Conservation (phyloP, 306 rosid genomes). For the Cucurbita moschata region DNA sequence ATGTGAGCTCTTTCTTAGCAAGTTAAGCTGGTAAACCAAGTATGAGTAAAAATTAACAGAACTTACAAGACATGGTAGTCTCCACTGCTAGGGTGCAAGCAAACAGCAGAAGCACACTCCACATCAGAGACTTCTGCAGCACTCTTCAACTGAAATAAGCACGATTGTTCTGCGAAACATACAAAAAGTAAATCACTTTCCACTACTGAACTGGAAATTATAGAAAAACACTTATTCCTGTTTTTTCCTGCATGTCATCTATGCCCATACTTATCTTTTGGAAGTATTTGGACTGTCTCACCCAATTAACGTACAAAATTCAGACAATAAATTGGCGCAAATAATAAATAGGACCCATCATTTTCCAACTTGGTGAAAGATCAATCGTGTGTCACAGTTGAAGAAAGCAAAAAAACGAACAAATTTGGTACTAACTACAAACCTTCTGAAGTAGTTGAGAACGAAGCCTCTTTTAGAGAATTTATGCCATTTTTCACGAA, state of each 20-base stretch:
- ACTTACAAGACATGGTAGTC: constrained; percentile 88
- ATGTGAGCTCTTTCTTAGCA: not conserved
- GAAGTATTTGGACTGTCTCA: not conserved
- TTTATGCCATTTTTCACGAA: constrained; percentile 58
- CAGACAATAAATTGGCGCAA: too few species aligned
- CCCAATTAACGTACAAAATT: too few species aligned
- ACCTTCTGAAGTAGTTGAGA: constrained; percentile 53
- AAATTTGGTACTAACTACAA: constrained; percentile 5
- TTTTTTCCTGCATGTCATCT: not conserved
- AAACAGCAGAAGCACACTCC: constrained; percentile 43
- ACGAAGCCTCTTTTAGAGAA: constrained; percentile 43
- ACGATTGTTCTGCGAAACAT: constrained; percentile 59
- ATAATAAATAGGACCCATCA: not conserved
- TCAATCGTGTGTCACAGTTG: not conserved
- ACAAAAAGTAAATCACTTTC: constrained; percentile 4
- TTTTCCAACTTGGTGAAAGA: not conserved
- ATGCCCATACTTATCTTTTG: not conserved
- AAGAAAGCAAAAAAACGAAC: not conserved
- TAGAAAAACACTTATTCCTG: too few species aligned
- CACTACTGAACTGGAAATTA: not conserved
- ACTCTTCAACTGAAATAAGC: constrained; percentile 72
- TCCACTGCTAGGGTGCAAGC: constrained; percentile 62
- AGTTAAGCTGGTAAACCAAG: not conserved
- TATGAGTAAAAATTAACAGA: not conserved
- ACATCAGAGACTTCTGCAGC: constrained; percentile 47